These are phyloP conservation scores for Fusarium napiforme DNA, from an alignment of 2,329 filamentous ascomycete genomes.

Conservation along the genomic window DNA sequence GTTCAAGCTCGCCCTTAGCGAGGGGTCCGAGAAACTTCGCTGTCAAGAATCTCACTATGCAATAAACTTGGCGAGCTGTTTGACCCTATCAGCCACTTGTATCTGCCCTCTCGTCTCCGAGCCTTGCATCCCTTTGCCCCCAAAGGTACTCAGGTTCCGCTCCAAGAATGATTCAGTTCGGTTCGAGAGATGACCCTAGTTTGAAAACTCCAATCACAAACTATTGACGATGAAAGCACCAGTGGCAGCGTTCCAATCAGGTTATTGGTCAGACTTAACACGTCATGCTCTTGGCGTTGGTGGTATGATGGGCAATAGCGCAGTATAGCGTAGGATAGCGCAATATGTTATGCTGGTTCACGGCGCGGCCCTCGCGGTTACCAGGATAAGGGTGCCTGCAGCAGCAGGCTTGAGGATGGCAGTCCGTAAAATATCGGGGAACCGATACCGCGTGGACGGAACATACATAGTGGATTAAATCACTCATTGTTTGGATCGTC, in stretches of 20 bases:
- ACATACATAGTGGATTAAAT: not conserved
- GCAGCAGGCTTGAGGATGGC: not conserved
- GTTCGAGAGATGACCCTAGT: not conserved
- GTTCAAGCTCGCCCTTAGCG: not conserved
- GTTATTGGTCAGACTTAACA: not conserved
- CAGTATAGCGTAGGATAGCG: not conserved
- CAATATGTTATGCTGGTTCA: not conserved
- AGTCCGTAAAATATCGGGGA: not conserved
- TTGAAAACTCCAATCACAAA: not conserved
- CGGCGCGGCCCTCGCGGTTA: not conserved
- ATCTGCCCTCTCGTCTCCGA: accelerated
- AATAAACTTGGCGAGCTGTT: not conserved
- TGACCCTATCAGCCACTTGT: not conserved
- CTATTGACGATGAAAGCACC: not conserved
- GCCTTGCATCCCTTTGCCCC: not conserved
- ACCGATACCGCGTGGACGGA: not conserved
- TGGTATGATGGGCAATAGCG: not conserved
- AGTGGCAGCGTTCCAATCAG: not conserved
- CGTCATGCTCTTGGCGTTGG: not conserved
- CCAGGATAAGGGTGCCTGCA: not conserved
- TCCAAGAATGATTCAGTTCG: not conserved
- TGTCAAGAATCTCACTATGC: not conserved
- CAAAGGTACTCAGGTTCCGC: not conserved
- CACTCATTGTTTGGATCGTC: not conserved
- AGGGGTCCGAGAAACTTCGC: not conserved